Percentiles rank a stretch among this genome's conserved stretches.
Evolutionary conservation across 73 alveolate genomes (phyloP).

Genomic region (Diophrys sp.): DNA sequence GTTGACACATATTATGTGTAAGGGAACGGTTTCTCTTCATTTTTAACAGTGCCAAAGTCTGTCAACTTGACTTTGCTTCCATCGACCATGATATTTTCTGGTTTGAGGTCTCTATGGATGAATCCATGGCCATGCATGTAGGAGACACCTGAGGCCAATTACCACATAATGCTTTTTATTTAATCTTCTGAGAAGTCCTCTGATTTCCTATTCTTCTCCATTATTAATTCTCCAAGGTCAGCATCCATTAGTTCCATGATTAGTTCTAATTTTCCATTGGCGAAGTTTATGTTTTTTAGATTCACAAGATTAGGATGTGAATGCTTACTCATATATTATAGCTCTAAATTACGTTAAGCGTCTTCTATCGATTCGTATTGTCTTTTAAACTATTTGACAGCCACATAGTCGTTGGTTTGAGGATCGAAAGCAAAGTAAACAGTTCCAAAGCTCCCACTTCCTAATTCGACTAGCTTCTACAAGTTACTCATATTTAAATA

Average conservation of each 20-base stretch:
- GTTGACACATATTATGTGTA: conserved; percentile 83
- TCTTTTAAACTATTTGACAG: not conserved
- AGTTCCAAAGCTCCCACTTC: not conserved
- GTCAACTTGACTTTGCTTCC: conserved; percentile 50
- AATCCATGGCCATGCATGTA: conserved; percentile 55
- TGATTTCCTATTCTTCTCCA: not conserved
- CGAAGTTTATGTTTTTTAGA: not conserved
- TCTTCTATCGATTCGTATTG: not conserved
- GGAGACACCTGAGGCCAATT: conserved; percentile 16
- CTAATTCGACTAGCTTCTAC: not conserved
- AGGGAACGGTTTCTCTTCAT: conserved; percentile 34
- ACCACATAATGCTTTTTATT: not conserved
- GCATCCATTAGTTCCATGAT: not conserved
- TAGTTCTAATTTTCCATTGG: not conserved
- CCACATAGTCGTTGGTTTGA: not conserved
- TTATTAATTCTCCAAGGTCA: not conserved
- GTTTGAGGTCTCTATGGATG: conserved; percentile 68
- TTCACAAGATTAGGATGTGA: not conserved
- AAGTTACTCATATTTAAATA: not conserved
- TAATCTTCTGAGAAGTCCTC: not conserved
- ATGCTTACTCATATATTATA: not conserved
- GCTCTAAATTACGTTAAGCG: not conserved
- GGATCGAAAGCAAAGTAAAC: not conserved
- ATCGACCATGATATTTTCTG: conserved; percentile 64
- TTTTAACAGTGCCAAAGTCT: conserved; percentile 77